Base-by-base conservation (phyloP, 805 yeast genomes). In the Wickerhamiella qilinensis region DNA sequence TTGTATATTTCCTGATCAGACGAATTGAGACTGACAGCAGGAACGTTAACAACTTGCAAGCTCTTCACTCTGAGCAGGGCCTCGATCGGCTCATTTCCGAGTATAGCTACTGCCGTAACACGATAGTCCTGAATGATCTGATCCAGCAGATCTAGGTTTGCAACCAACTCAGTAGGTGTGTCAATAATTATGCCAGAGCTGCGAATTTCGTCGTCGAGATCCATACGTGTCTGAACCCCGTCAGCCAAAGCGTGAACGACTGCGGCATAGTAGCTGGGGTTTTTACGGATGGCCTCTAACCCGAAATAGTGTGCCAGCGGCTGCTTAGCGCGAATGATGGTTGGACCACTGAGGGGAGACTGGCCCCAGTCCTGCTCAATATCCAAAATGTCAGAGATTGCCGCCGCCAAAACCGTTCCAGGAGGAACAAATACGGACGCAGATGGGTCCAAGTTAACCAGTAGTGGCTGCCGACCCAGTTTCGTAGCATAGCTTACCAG, bases 271-370 rank as follows among this genome's bases (percentile, higher is more conserved):
- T 68, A 63, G 32, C 65, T 68, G 32, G 68, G 53, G 54, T 84
- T 84, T 73, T 76, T 1, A n/a, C 58, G 47, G 11, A 72, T 64
- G 28, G 63, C 58, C 36, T 76, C 81, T 38, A 76, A 66, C 0
- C 97, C 98, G 57, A 65, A 84, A 50, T 69, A 75, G 50, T 79
- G 77, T 7, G 80, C 88, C n/a, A 79, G 55, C 0, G 97, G 96
- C 56, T 83, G 93, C 54, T 83, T 82, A n/a, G 82, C 81, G 54
- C 81, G 86, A 1, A 56, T 46, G 4, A 49, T 45, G 2, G 64
- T 50, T 1, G 65, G 65, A 1, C 65, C 62, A 45, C 78, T 74
- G 43, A 68, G 62, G 1, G 86, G 74, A 1, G 82, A 73, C 35
- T 83, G 82, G 44, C 93, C 94, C 63, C 93, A 79, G 2, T 70